phyloP scores from a whole-genome alignment of 305 asterid genomes.

The Solanum hybrid region DNA sequence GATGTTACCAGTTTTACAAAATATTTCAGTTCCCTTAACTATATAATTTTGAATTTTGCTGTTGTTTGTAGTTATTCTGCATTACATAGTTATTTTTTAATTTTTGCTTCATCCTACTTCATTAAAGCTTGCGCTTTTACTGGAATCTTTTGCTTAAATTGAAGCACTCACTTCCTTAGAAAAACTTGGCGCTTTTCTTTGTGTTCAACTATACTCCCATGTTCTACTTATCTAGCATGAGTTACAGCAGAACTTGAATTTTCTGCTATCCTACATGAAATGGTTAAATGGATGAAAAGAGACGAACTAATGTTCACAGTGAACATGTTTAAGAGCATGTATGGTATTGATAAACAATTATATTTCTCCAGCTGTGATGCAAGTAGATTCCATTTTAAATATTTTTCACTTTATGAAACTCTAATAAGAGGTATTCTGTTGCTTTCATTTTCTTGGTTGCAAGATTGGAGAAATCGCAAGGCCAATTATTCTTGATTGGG shows the following conservation, averaged over 20 bases:
- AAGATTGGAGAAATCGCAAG: conserved; percentile 75
- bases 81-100: background rate
- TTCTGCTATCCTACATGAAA: conserved; percentile 3
- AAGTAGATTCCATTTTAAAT: background rate
- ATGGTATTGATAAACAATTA: background rate
- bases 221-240: background rate
- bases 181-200: background rate
- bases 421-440: background rate
- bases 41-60: background rate
- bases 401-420: background rate
- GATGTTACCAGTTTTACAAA: background rate
- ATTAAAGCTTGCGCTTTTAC: background rate
- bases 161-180: background rate
- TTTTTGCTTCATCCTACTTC: background rate
- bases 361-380: background rate
- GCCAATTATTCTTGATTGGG: conserved; percentile 92
- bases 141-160: background rate
- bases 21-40: background rate
- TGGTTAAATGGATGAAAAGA: background rate
- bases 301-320: background rate
- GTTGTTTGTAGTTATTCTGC: background rate
- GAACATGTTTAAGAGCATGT: background rate
- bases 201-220: background rate
- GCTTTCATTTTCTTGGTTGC: conserved; percentile 9
- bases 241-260: background rate